phyloP scores from a whole-genome alignment of 768 basidiomycete genomes.

The Phlegmacium glaucopus region DNA sequence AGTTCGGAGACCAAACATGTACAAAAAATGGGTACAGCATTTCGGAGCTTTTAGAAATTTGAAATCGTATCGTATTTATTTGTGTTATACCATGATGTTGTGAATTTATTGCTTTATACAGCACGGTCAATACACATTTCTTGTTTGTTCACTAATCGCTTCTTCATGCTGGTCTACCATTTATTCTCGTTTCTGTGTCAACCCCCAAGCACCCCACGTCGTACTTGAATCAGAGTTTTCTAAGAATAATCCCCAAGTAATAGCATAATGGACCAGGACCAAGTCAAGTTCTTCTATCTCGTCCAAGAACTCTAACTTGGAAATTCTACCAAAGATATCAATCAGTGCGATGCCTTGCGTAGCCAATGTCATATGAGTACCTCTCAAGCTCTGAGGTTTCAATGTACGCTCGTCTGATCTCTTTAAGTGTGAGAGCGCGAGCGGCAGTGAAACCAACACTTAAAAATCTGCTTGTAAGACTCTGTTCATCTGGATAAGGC shows the following conservation, averaged over 20 bases:
- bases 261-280: constrained; percentile 84
- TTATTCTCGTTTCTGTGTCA: constrained; percentile 19
- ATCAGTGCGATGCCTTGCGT: not conserved
- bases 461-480: constrained; percentile 59
- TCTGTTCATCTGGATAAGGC: constrained; percentile 54
- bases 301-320: constrained; percentile 82
- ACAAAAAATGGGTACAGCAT: too few species aligned
- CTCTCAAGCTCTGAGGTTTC: constrained; percentile 49
- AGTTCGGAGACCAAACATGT: too few species aligned
- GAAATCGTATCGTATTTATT: too few species aligned
- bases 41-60: too few species aligned
- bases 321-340: constrained; percentile 48
- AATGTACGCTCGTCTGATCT: constrained; percentile 57
- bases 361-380: constrained; percentile 28
- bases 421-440: constrained; percentile 61
- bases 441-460: constrained; percentile 51
- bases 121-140: too few species aligned
- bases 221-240: constrained; percentile 10
- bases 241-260: constrained; percentile 63
- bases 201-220: constrained; percentile 35
- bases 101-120: too few species aligned
- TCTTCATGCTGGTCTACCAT: not conserved
- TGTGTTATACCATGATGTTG: too few species aligned
- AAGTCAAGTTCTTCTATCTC: constrained; percentile 94
- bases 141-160: not conserved